These are phyloP conservation scores for Phaffia tasmanica DNA, from an alignment of 768 basidiomycete species.

Conservation along the genomic window DNA sequence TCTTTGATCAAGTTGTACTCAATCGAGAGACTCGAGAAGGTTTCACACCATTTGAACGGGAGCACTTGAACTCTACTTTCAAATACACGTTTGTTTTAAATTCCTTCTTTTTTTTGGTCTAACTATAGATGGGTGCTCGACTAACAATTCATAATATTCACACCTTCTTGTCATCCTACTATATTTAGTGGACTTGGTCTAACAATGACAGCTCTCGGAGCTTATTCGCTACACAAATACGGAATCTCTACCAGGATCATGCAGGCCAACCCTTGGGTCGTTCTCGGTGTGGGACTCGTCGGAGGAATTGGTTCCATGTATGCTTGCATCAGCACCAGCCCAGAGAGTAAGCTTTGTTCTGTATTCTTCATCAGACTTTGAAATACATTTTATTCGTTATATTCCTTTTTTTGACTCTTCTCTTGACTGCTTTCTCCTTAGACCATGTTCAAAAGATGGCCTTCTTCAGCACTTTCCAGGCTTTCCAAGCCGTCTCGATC, in stretches of 20 bases:
- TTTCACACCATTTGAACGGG: constrained; percentile 52
- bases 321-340: constrained; percentile 1
- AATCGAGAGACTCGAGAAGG: constrained; percentile 69
- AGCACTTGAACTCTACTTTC: constrained; percentile 64
- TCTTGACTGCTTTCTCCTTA: constrained; percentile 38
- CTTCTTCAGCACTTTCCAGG: constrained; percentile 53
- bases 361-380: background rate
- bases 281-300: constrained; percentile 66
- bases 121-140: background rate
- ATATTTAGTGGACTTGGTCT: constrained; percentile 44
- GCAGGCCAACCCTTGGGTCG: constrained; percentile 75
- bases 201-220: constrained; percentile 61
- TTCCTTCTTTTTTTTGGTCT: background rate
- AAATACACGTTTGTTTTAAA: constrained; percentile 49
- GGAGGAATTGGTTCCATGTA: constrained; percentile 59
- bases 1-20: constrained; percentile 54
- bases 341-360: constrained; percentile 47
- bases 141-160: background rate
- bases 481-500: constrained; percentile 71
- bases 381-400: background rate
- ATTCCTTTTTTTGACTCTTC: constrained; percentile 32
- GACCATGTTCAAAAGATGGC: constrained; percentile 14
- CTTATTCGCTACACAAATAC: constrained; percentile 43
- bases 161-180: background rate
- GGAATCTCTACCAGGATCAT: constrained; percentile 45